Base-by-base conservation (phyloP, 208 protist species). In the Pavlovales sp. region DNA sequence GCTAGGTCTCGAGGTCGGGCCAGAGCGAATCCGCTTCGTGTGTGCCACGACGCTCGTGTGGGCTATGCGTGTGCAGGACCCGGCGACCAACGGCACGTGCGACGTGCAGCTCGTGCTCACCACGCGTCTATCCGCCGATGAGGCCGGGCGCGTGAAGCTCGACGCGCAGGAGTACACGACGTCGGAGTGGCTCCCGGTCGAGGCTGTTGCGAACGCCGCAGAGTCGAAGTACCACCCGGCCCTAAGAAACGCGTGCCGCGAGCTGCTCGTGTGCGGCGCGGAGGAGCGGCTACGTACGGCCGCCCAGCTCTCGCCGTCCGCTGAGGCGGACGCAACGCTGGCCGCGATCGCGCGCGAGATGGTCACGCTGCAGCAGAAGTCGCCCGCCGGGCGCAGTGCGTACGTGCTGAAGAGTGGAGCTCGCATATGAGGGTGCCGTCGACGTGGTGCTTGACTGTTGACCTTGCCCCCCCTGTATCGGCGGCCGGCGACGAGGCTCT, bases 171-270 rank as follows among this genome's bases (percentile, higher is more conserved):
- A 89, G 86, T 89, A 85, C 87, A 32, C 46, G 8, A 47, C 26
- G 26, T 67, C 77, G 5, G 18, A 84, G 79, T 89, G 87, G 87
- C 5, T 77, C 4, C 28, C n/a, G 5, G 32, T 34, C 10, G 39
- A 89, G 78, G 77, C 30, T 30, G 32, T 89, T 0, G 11, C 79
- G 8, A 4, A 5, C 10, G 76, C 46, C 30, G n/a, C n/a, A n/a
- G n/a, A n/a, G n/a, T n/a, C n/a, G n/a, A 39, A 39, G 18, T 89
- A 47, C 46, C 87, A 89, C 71, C 87, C 87, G 22, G 87, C 87
- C 0, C 80, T 89, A 40, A 79, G 79, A 36, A 57, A 47, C 38
- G 79, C 87, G 4, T 38, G 42, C 38, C 79, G 79, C 46, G 34
- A 14, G 42, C 79, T 89, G 30, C 87, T 81, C 77, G 66, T 76